phyloP scores from a whole-genome alignment of 192 early-diverging fungal species.

The Piromyces finnis region DNA sequence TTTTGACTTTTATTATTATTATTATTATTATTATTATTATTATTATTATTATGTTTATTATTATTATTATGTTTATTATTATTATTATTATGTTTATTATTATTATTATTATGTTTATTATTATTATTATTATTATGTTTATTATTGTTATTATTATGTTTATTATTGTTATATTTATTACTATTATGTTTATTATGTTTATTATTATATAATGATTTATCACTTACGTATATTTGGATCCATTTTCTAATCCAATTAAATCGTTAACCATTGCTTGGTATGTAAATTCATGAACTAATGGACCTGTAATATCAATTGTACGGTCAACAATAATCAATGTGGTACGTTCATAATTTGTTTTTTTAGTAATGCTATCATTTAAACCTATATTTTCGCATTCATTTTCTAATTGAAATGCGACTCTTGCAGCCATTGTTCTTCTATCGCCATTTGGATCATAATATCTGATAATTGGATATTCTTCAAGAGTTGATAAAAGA shows the following conservation, averaged over 20 bases:
- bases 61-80: no score
- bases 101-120: no score
- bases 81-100: no score
- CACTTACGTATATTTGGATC: conserved; percentile 33
- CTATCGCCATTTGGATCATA: conserved; percentile 53
- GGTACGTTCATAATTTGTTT: conserved; percentile 21
- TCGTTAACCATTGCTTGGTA: conserved; percentile 98
- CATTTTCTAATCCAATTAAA: conserved; percentile 49
- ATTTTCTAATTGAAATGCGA: conserved; percentile 55
- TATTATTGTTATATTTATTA: no score
- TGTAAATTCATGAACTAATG: conserved; percentile 94
- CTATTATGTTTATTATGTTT: no score
- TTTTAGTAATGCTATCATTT: no score
- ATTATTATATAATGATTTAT: no score
- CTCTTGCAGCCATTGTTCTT: conserved; percentile 48
- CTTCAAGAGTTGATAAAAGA: conserved; percentile 70
- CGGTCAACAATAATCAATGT: conserved; percentile 82
- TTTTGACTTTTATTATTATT: background rate
- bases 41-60: no score
- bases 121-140: no score
- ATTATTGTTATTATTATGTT: no score
- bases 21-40: no score
- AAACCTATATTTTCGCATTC: conserved; percentile 70
- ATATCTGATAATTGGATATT: conserved; percentile 85
- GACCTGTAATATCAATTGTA: conserved; percentile 72